Evolutionary conservation across 2,329 filamentous ascomycete genomes (phyloP).

Genomic region (Botrytis medusae): DNA sequence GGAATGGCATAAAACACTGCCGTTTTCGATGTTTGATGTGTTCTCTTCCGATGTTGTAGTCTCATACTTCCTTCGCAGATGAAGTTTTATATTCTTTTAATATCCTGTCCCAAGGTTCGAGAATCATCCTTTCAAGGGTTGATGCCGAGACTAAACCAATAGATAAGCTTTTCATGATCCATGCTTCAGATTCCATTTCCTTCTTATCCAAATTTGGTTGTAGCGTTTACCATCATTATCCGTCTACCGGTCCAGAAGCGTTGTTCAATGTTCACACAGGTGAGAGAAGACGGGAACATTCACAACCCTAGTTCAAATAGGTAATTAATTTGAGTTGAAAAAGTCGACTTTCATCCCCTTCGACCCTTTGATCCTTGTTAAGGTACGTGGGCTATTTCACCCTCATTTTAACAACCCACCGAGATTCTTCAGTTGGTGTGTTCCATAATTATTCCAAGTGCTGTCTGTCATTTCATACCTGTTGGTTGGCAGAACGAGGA

Average conservation of each 20-base stretch:
- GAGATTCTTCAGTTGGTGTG: background rate
- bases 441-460: background rate
- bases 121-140: background rate
- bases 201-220: slow-evolving; percentile 4
- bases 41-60: background rate
- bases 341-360: background rate
- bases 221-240: slow-evolving; percentile 6
- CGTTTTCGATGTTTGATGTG: background rate
- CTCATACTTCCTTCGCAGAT: background rate
- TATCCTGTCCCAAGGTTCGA: background rate
- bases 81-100: slow-evolving; percentile 4
- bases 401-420: slow-evolving; percentile 5
- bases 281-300: background rate
- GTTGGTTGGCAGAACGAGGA: background rate
- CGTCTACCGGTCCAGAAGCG: slow-evolving; percentile 1
- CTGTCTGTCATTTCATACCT: slow-evolving; percentile 11
- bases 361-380: background rate
- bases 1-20: background rate
- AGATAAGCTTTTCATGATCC: slow-evolving; percentile 20
- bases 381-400: slow-evolving; percentile 1
- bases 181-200: background rate
- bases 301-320: background rate
- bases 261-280: background rate
- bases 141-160: slow-evolving; percentile 10
- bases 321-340: background rate